Base-by-base conservation (phyloP, 2,329 filamentous ascomycete species). In the Colletotrichum somersetense region DNA sequence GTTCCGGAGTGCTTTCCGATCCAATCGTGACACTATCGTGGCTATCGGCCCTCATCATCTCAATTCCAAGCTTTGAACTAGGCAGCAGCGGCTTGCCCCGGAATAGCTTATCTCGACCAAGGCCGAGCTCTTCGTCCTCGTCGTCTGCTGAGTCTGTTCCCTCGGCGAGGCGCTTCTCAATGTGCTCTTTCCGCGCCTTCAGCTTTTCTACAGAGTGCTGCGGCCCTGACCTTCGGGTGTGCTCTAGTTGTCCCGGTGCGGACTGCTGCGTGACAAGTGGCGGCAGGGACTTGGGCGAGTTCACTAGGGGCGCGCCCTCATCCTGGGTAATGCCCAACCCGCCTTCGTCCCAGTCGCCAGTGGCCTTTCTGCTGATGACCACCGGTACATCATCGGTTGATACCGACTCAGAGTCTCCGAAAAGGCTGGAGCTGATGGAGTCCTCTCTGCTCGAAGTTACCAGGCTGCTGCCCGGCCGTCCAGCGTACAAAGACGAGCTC, bases 41-140 rank as follows among this genome's bases (percentile, higher is more conserved):
- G 78, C 94, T 97, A 80, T 97, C 97, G 26, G 96, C 97, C 59
- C 96, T 91, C 94, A 98, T 96, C 96, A 98, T 98, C 81, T 98
- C 96, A 62, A 95, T 96, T 1, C 95, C 95, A 2, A 98, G 88
- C 81, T 97, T 98, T 0, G 95, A 97, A 66, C 92, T 93, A 16
- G 93, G 92, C 33, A 93, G 87, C 48, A 86, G 85, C 20, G 84
- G 82, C 75, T 91, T 90, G 71, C 83, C 85, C 48, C 88, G 85
- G 52, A 84, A 80, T 81, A 92, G 82, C 83, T 80, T 81, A 11
- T 83, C 81, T 35, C 79, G 76, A 2, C 76, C 77, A 1, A 77
- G 86, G 10, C 93, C 95, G 6, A 97, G 87, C 78, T 97, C 96
- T 72, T 98, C 95, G 75, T 98, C 96, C 81, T 98, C 96, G 76